These are phyloP conservation scores for Cymbidium sinense DNA, from an alignment of 106 monocot genomes.

Conservation along the genomic window DNA sequence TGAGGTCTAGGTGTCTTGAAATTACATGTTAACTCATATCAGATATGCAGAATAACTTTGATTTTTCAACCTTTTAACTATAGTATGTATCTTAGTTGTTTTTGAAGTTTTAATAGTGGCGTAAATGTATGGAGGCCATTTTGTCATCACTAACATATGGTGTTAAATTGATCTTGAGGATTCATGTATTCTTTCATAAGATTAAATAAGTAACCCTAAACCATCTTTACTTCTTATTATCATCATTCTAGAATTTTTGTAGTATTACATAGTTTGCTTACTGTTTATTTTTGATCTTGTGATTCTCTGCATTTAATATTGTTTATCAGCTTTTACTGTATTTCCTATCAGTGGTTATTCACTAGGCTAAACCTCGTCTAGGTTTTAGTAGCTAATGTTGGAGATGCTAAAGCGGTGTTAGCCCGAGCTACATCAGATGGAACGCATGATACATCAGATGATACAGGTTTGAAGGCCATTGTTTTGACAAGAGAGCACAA, in stretches of 20 bases:
- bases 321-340: background rate
- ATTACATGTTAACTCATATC: background rate
- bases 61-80: background rate
- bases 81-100: background rate
- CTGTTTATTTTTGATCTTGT: background rate
- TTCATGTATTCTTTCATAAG: background rate
- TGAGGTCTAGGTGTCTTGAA: background rate
- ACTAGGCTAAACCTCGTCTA: conserved; percentile 9
- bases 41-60: background rate
- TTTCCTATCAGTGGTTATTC: background rate
- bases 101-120: background rate
- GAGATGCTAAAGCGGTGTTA: conserved; percentile 85
- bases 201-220: background rate
- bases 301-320: background rate
- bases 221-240: background rate
- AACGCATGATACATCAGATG: conserved; percentile 9
- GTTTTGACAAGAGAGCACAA: conserved; percentile 93
- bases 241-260: background rate
- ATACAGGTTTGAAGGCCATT: conserved; percentile 56
- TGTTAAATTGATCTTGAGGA: background rate
- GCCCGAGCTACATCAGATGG: conserved; percentile 44
- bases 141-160: background rate
- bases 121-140: background rate
- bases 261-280: background rate
- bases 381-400: conserved; percentile 88